Base-by-base conservation (phyloP, 306 rosid species). In the Ammopiptanthus mongolicus region DNA sequence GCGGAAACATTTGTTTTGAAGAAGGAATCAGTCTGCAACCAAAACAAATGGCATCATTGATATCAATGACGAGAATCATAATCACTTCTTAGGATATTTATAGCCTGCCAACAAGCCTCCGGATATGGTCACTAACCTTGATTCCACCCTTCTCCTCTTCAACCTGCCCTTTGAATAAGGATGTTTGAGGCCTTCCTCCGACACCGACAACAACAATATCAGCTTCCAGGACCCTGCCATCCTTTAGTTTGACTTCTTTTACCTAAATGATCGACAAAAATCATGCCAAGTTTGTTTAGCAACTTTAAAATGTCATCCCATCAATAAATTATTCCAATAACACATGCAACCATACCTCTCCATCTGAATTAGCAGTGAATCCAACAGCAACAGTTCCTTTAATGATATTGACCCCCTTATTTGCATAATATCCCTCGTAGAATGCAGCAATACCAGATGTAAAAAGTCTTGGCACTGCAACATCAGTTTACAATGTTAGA, bases 131-230 rank as follows among this genome's bases (percentile, higher is more conserved):
- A 78, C 84, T 39, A 52, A 92, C 99, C 99, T 95, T 90, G 80
- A 95, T 89, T 68, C 98, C 99, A 56, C 96, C 97, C 76, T 92
- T 92, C 73, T 86, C 96, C 84, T 92, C 99, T 85, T 90, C 91
- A 78, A 92, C 90, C 90, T 95, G 99, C 23, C 98, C 99, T 84
- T 92, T 95, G 87, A 92, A 90, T 65, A 95, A 80, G 42, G 90
- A 57, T 57, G 84, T 83, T 66, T 77, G 90, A 60, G 99, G 99
- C 65, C 97, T 86, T 55, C 89, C 97, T 61, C 99, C 99, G 58
- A 92, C 98, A 41, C 99, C 99, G 60, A 95, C 99, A 57, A 90
- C 91, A 74, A 95, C 99, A 69, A 95, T 87, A 86, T 95, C 99
- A 64, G 98, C 92, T 77, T 90, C 92, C 71, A 90, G 91, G 77